Base-by-base conservation (phyloP, 371 early-diverging fungal species). In the Batkoa obscura region DNA sequence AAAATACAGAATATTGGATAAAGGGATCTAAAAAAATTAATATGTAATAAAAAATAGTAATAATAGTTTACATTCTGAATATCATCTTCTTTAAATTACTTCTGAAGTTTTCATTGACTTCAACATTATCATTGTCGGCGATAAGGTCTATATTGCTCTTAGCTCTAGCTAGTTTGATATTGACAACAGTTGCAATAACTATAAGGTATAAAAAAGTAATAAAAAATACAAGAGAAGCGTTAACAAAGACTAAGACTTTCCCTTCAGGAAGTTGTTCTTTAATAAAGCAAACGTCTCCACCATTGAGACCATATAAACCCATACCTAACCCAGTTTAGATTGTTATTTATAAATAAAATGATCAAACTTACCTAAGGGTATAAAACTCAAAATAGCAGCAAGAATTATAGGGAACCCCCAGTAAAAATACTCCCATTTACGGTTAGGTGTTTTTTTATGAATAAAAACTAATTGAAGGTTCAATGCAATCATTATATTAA, bases 381-480 rank as follows among this genome's bases (percentile, higher is more conserved):
- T 17, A 6, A 30, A 6, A 9, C 13, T 32, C 13, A 50, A 10
- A 10, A 50, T n/a, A 23, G 15, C 5, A 13, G 34, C 51, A 5
- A 50, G 34, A 0, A 0, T 8, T 23, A 36, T 15, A 13, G 51
- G 51, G 10, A 50, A 6, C 8, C 4, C 6, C 51, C 51, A 50
- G 31, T 50, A 50, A 34, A 34, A 50, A 4, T 13, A 13, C 51
- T 50, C 51, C 51, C 51, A 50, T 35, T 36, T 34, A 8, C 9
- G 32, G 13, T 1, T 31, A 4, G 34, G 34, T 13, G 32, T 13
- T 10, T 32, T 23, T n/a, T 35, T 35, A 12, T 50, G 23, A 34
- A 50, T 50, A 35, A 50, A 50, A 34, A 50, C 34, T 13, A 50
- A 34, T 35, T 50, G 51, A 13, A 50, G 51, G 51, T 50, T 50